Base-by-base conservation (phyloP, 176 grass and related monocot species). In the Juncus effusus region DNA sequence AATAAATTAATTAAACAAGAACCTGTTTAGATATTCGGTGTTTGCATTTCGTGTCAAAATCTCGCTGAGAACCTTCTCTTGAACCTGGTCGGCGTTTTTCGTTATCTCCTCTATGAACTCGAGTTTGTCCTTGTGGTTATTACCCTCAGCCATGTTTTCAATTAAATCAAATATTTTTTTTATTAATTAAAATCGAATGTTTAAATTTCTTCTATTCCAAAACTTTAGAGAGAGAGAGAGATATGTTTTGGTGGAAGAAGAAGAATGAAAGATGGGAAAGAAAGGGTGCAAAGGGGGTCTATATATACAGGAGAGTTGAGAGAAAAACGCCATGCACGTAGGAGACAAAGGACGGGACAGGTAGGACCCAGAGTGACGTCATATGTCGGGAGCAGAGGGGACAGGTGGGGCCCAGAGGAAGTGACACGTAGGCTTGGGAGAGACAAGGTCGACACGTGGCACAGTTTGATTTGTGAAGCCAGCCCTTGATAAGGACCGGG, bases 21-120 rank as follows among this genome's bases (percentile, higher is more conserved):
- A 79, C 10, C 87, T 67, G n/a, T 65, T 69, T 12, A 96, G 88
- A 80, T 96, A 96, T 79, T 96, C 87, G 65, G 93, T 86, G 47
- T 77, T 71, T 61, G 66, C 81, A 85, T 96, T 96, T 12, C 75
- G 79, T 59, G 7, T 60, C 62, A 96, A 85, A 72, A 96, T 96
- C 74, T 80, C 80, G 56, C 15, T 55, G 9, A 96, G 74, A 68
- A 96, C 93, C 62, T 62, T 70, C 76, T 42, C 77, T 79, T 96
- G 93, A 59, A 65, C 77, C 0, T 42, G 41, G 79, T 84, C 93
- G 63, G 81, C 73, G 58, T 73, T 72, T 82, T 4, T 69, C 11
- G 93, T 96, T 35, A 65, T 81, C 10, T 91, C 74, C 80, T 96
- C 93, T 63, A 96, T 91, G 80, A 96, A 79, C 54, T 83, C 82